Evolutionary conservation across 768 basidiomycete genomes (phyloP).

Genomic region (Macrocybe gigantea): DNA sequence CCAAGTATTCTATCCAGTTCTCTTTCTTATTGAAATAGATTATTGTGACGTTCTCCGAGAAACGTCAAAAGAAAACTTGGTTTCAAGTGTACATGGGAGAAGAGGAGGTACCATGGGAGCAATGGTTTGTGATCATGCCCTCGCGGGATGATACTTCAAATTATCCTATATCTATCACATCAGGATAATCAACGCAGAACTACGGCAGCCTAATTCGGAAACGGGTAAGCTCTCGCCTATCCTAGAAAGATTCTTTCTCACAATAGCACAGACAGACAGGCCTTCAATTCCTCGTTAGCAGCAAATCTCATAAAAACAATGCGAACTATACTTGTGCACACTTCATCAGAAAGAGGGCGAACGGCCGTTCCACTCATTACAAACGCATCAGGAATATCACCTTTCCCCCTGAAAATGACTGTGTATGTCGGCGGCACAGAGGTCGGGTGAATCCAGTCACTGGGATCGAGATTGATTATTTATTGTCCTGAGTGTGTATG

Average conservation of each 20-base stretch:
- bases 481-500: not conserved
- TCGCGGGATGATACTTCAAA: not conserved
- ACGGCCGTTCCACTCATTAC: conserved; percentile 74
- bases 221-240: conserved; percentile 35
- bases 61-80: conserved; percentile 73
- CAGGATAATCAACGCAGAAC: conserved; percentile 78
- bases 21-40: conserved; percentile 36
- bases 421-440: conserved; percentile 68
- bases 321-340: conserved; percentile 67
- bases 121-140: conserved; percentile 46
- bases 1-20: not conserved
- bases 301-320: conserved; percentile 61
- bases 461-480: not conserved
- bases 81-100: conserved; percentile 65
- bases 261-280: conserved; percentile 30
- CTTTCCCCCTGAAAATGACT: conserved; percentile 68
- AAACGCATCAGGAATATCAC: conserved; percentile 70
- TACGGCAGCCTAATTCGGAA: conserved; percentile 65
- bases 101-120: conserved; percentile 85
- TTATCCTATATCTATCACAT: not conserved
- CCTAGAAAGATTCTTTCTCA: not conserved
- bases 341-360: conserved; percentile 73
- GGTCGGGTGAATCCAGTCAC: conserved; percentile 25
- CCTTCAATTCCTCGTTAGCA: conserved; percentile 54
- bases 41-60: conserved; percentile 70